Evolutionary conservation across 140 eudicot species (phyloP), one percentile per base, ranked within the genome.

Genomic region (Cichorium intybus): DNA sequence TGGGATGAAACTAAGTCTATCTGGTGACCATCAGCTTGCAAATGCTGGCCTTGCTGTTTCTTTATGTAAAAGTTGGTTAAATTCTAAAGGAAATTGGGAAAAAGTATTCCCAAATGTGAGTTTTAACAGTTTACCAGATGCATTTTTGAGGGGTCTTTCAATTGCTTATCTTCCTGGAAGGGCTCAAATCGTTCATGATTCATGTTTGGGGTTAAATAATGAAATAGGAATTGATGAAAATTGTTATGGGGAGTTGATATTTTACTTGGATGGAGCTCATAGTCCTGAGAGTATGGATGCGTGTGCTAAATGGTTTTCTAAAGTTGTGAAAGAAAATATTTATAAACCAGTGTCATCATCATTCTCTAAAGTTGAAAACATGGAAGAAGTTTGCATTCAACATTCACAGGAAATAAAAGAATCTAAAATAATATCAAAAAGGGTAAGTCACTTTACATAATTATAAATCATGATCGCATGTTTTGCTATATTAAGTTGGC

Each of bases 261-360:
- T 87, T 74, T 90, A 81, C 76, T 78, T 87, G 78, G 97, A 90
- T 74, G 97, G 97, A 55, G 97, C 97, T 67, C 97, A 89, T 64
- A 89, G 95, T 58, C 95, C 97, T 7, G 97, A 90, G 70, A 90
- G 97, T 79, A 84, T 90, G 80, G 97, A 90, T 52, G 95, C 89
- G 41, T 90, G 97, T 78, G 97, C 94, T 37, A 82, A 70, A 68
- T 90, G 97, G 97, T 90, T 87, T 74, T 82, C 86, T 21, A 50
- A 50, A 18, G 95, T 72, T 64, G 90, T 80, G 59, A 78, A 77
- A 56, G 87, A 68, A 56, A 71, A 63, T 48, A 67, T 73, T 62
- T 50, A 64, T 7, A 58, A 76, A 67, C 66, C 64, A 46, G 24
- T 64, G 14, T 37, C 79, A 39, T 72, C 79, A 29, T 72, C 77